Evolutionary conservation across 2,329 filamentous ascomycete genomes (phyloP), one percentile per base, ranked within the genome.

Genomic region (Sphaerulina vaccinii): DNA sequence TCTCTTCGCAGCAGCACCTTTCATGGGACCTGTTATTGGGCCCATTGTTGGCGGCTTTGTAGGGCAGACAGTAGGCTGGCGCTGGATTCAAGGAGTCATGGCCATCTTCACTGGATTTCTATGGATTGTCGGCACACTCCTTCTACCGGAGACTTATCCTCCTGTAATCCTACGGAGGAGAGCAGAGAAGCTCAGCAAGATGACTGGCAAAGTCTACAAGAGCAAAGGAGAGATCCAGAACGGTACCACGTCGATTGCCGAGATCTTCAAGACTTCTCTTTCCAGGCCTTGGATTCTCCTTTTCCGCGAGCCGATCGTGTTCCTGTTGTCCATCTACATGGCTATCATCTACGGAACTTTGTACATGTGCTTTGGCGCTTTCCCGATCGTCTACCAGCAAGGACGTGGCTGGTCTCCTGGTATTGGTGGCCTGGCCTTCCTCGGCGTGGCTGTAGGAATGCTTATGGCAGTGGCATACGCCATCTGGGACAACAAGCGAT

Each of bases 391-490:
- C 36, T 88, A 83, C 67, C 77, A 84, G 62, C 60, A 76, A 53
- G 59, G 71, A 29, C 78, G 83, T 42, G 79, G 79, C 39, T 87
- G 83, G 81, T 75, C 72, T 13, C 66, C 75, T 22, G 81, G 81
- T 24, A 73, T 83, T 29, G 79, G 81, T 23, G 83, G 84, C 16
- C 73, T 87, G 3, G 76, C 86, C 1, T 88, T 89, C 68, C 66
- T 88, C 19, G 86, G 86, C 35, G 80, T 89, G 7, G 78, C 81
- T 7, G 78, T 87, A 22, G 86, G 87, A 49, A 86, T 88, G 75
- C 61, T 84, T 3, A 46, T 73, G 6, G 82, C 82, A 1, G 76
- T 87, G 2, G 60, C 66, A 1, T 84, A 83, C 62, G 75, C 77
- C 58, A 70, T 78, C 36, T 75, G 69, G 54, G 67, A 69, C 58